Base-by-base conservation (phyloP, 495 filamentous ascomycete species). In the Hypoxylon cercidicola region DNA sequence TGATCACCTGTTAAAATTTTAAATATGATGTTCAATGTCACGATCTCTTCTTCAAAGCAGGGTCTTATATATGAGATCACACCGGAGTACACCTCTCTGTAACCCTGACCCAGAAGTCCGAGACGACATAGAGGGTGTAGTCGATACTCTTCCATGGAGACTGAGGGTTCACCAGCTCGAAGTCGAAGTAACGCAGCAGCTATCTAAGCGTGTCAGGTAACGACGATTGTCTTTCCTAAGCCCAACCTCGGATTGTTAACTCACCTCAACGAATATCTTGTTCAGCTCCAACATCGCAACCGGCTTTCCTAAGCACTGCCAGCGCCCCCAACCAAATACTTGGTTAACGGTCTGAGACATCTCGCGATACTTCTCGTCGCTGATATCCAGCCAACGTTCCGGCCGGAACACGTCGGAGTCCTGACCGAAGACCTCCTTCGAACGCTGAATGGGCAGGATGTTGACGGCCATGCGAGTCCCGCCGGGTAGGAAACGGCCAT, bases 381-480 rank as follows among this genome's bases (percentile, higher is more conserved):
- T 56, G 6, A 47, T 67, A 11, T 80, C 74, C 2, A 86, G 74
- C 84, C 84, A 88, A 32, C 84, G 68, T 55, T 83, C 84, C 0
- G 86, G 85, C 1, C 79, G 70, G 51, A 83, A 88, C 2, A 60
- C 30, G 46, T 79, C 70, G 3, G 74, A 74, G 55, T 86, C 80
- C 16, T 71, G 58, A 0, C 84, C 84, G 41, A 72, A 86, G 11
- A 83, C 60, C 5, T 70, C 59, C 28, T 66, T 59, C 30, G 76
- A 55, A 10, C 74, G 64, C n/a, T 73, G 51, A 0, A 74, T 68
- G 1, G 71, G 71, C 34, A 46, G 73, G 12, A 64, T 41, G 15
- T 56, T 66, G 11, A 50, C 52, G 13, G 66, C 81, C 13, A 91
- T 78, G 60, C 85, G 82, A 0, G 84, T 87, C 4, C 87, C 87